Base-by-base conservation (phyloP, 805 yeast species). In the Monosporozyma servazzii region DNA sequence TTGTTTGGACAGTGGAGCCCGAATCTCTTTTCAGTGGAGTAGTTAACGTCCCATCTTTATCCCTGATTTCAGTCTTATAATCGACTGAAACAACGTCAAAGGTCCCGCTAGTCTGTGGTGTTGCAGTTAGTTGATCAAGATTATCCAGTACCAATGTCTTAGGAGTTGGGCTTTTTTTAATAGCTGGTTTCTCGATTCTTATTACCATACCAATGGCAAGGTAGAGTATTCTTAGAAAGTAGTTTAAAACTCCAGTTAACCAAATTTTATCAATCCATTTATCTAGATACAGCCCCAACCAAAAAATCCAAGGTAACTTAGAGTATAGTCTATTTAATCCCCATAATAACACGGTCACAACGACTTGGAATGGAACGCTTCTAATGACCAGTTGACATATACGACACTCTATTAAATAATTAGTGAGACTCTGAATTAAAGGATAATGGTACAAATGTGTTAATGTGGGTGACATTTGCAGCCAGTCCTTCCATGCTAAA, bases 1-100 rank as follows among this genome's bases (percentile, higher is more conserved):
- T 45, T 45, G 48, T 31, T 18, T n/a, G 25, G 21, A 45, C 21
- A 2, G 39, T 31, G 30, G 39, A n/a, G 20, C 11, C 23, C 10
- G 8, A 3, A 6, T 41, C 40, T 31, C 36, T 9, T 13, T 41
- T 31, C 33, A 25, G 23, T 11, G 37, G 44, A 21, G 44, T 41
- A 7, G 44, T 41, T 13, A 41, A 4, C 4, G 17, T 18, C 10
- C 44, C 44, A 21, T 41, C 29, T 41, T 41, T 41, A 18, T 41
- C 44, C 21, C 44, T 41, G 11, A 41, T 41, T 41, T 41, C 29
- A 41, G 44, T 27, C 21, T 43, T 51, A 33, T 48, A 47, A 33
- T 51, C 53, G 13, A 51, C 53, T 8, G 53, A 51, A 10, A 51
- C 53, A 13, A 48, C 11, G 5, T 48, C 30, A 9, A 23, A 41